Evolutionary conservation across 2,329 filamentous ascomycete species (phyloP).

Genomic region (Reticulascus tulasneorum): DNA sequence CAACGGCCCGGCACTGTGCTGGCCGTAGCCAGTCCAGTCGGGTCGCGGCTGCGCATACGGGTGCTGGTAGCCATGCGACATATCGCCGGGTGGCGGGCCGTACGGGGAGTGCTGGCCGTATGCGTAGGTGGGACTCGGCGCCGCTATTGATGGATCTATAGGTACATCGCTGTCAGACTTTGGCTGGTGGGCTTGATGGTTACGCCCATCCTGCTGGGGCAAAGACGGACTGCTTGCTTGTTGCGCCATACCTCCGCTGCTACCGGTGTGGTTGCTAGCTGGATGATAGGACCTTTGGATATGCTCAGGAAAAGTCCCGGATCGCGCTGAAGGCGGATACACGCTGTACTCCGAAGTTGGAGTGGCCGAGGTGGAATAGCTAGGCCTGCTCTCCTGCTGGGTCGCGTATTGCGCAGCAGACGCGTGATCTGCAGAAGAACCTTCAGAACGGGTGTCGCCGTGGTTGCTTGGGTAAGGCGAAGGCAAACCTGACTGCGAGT

Average conservation of each 20-base stretch:
- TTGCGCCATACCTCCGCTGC: conserved; percentile 93
- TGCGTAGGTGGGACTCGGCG: conserved; percentile 86
- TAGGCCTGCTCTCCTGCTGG: conserved; percentile 72
- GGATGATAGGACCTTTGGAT: conserved; percentile 81
- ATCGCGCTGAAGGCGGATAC: conserved; percentile 71
- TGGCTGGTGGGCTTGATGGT: conserved; percentile 71
- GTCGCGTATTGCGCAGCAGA: conserved; percentile 88
- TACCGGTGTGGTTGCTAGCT: conserved; percentile 67
- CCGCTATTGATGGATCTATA: conserved; percentile 98
- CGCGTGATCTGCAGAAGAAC: conserved; percentile 80
- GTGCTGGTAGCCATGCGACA: conserved; percentile 73
- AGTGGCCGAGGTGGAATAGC: conserved; percentile 72
- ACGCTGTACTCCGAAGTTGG: conserved; percentile 86
- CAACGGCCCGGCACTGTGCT: conserved; percentile 45
- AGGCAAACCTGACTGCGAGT: conserved; percentile 85
- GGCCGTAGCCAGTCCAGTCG: conserved; percentile 69
- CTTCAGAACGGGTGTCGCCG: conserved; percentile 77
- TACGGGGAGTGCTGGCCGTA: conserved; percentile 85
- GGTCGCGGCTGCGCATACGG: conserved; percentile 66
- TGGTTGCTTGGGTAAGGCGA: conserved; percentile 64
- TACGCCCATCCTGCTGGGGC: conserved; percentile 76
- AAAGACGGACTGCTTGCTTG: conserved; percentile 94
- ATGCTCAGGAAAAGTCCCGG: conserved; percentile 82
- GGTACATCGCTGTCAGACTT: conserved; percentile 96
- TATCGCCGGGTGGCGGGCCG: conserved; percentile 75